Evolutionary conservation across 768 basidiomycete genomes (phyloP), one percentile per base, ranked within the genome.

Genomic region (Pleurotus eryngii): DNA sequence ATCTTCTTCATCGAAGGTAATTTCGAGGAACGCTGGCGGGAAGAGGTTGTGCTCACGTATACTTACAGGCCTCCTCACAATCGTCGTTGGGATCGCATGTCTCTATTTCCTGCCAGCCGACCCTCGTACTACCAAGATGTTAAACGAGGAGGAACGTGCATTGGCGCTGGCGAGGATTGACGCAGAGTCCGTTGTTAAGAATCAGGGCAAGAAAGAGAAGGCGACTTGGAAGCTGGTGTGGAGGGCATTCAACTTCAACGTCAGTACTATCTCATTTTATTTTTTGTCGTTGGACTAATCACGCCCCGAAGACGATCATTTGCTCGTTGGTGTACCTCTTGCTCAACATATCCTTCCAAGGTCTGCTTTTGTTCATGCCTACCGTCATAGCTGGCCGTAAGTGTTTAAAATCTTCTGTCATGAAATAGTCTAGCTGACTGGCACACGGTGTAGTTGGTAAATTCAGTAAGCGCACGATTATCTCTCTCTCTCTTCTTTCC

Each of bases 271-370:
- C 12, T 17, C 17, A 22, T 35, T 14, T 26, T 53, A 59, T 8
- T 56, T 56, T 18, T 5, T 24, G 53, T 43, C 15, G 30, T 53
- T 30, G 57, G 4, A 12, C 43, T 37, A 42, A 54, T 24, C 15
- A 12, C 5, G 26, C 39, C 24, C 37, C 46, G 9, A 43, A 74
- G 74, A 74, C 72, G 2, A 53, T 65, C 3, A 53, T 73, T 1
- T 71, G 69, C 58, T 59, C 68, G 0, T 35, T 72, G 4, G 63
- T 67, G 14, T 76, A 65, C 51, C 63, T 70, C 4, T 62, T 75
- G 61, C 63, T 72, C 40, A 77, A 77, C 51, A 77, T 77, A 18
- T 76, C 75, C 0, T 76, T 77, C 65, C 76, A 77, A 66, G 76
- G 76, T 1, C 57, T 77, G 18, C 72, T 69, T 54, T 63, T 78